Evolutionary conservation across 2,329 filamentous ascomycete species (phyloP).

Genomic region (Nemania sp.): DNA sequence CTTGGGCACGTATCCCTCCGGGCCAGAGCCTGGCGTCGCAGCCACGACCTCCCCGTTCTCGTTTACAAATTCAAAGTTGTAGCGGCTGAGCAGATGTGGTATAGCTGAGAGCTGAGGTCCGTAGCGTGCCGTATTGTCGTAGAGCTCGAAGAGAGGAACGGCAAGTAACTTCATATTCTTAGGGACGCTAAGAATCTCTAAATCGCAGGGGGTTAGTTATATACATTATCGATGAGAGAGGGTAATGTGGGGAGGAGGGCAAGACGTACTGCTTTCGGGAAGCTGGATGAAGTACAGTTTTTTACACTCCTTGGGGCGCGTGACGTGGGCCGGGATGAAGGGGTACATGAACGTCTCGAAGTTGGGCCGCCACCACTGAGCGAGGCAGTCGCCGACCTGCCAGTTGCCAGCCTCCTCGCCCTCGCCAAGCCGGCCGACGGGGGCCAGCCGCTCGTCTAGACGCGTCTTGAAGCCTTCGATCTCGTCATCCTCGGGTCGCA

Average conservation of each 20-base stretch:
- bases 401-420: slow-evolving; percentile 88
- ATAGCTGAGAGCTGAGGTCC: slow-evolving; percentile 97
- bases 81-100: slow-evolving; percentile 91
- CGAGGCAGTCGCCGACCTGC: slow-evolving; percentile 93
- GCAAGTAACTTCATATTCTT: slow-evolving; percentile 99
- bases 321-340: slow-evolving; percentile 95
- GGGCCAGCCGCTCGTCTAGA: slow-evolving; percentile 92
- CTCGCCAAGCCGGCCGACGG: slow-evolving; percentile 87
- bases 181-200: slow-evolving; percentile 93
- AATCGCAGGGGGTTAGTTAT: slow-evolving; percentile 39
- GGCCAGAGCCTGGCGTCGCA: slow-evolving; percentile 79
- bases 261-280: slow-evolving; percentile 82
- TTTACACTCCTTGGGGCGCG: slow-evolving; percentile 97
- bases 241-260: background rate
- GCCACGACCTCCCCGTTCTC: slow-evolving; percentile 90
- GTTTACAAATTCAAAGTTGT: slow-evolving; percentile 98
- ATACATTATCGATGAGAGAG: background rate
- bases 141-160: slow-evolving; percentile 95
- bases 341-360: slow-evolving; percentile 99
- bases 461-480: slow-evolving; percentile 93
- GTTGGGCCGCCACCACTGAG: slow-evolving; percentile 99
- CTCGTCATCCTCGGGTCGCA: slow-evolving; percentile 89
- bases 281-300: slow-evolving; percentile 98
- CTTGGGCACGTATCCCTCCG: slow-evolving; percentile 70
- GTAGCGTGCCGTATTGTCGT: slow-evolving; percentile 95